A percentile compares a stretch with the other conserved stretches of the same genome.
Conservation (phyloP, 768 basidiomycete species). For the Fistulinella prunicolor region DNA sequence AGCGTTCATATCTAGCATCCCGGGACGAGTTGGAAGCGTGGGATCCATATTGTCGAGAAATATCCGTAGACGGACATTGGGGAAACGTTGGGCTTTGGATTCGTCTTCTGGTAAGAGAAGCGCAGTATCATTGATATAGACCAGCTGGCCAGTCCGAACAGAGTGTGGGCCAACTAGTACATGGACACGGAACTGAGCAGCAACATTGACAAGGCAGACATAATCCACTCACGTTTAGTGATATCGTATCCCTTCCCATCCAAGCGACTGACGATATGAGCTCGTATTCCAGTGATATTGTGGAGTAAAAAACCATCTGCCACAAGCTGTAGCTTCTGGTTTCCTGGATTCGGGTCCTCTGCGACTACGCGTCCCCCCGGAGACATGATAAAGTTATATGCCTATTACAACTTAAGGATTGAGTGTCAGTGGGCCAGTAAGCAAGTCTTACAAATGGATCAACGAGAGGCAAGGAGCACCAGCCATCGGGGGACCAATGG, state of each 20-base stretch:
- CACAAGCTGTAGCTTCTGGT: conserved; percentile 59
- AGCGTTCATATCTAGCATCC: conserved; percentile 36
- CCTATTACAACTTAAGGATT: conserved; percentile 39
- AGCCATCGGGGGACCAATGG: conserved; percentile 67
- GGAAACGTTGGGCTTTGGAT: conserved; percentile 10
- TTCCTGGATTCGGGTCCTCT: conserved; percentile 71
- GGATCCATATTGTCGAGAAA: conserved; percentile 54
- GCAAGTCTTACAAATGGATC: conserved; percentile 60
- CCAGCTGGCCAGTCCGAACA: conserved; percentile 75
- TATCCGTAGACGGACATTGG: conserved; percentile 58
- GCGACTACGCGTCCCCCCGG: conserved; percentile 46
- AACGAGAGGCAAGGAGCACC: conserved; percentile 69
- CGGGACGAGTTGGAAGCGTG: conserved; percentile 38
- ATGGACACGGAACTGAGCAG: conserved; percentile 3
- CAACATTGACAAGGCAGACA: not conserved
- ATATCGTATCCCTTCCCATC: conserved; percentile 88
- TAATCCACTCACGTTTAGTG: conserved; percentile 59
- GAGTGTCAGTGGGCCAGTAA: conserved; percentile 1
- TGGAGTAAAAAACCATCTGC: conserved; percentile 71
- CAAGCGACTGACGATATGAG: conserved; percentile 72
- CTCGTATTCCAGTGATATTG: conserved; percentile 75
- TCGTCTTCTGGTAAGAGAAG: conserved; percentile 37
- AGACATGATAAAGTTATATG: conserved; percentile 80
- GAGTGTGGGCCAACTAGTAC: conserved; percentile 74
- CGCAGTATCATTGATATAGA: conserved; percentile 73